Conservation (phyloP, 352 stramenopile species). For the Globisporangium parvum region DNA sequence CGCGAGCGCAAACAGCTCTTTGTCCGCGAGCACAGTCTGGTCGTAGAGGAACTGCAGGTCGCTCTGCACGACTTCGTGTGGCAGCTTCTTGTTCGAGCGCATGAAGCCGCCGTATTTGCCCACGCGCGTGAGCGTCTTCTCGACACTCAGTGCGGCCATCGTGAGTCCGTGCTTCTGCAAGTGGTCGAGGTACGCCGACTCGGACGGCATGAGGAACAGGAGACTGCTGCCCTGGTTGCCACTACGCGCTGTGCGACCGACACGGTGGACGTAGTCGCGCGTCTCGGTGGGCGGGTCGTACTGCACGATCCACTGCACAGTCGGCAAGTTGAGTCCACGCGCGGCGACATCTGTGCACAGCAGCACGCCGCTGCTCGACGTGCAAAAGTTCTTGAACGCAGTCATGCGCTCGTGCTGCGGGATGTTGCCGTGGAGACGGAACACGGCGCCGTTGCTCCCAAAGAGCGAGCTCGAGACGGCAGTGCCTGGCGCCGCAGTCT, state of each 20-base stretch:
- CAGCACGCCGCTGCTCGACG: constrained; percentile 87
- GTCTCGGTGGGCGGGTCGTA: constrained; percentile 98
- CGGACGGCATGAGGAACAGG: constrained; percentile 96
- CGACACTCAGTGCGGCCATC: constrained; percentile 79
- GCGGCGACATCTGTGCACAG: constrained; percentile 98
- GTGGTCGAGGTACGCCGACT: constrained; percentile 93
- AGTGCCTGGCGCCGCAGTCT: constrained; percentile 54
- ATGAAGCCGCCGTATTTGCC: constrained; percentile 50
- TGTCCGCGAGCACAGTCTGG: constrained; percentile 76
- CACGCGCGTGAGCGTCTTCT: constrained; percentile 76
- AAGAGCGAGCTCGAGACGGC: constrained; percentile 46
- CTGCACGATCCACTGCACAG: constrained; percentile 96
- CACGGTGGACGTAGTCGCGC: constrained; percentile 98
- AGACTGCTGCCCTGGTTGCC: constrained; percentile 96
- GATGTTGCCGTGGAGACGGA: constrained; percentile 94
- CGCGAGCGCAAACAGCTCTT: constrained; percentile 76
- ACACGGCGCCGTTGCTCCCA: constrained; percentile 51
- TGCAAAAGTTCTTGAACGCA: constrained; percentile 93
- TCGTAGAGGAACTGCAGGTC: constrained; percentile 83
- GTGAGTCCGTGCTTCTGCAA: constrained; percentile 80
- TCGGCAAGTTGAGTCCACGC: constrained; percentile 96
- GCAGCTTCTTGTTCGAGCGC: constrained; percentile 68
- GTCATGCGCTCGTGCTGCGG: constrained; percentile 95
- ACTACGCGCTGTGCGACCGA: constrained; percentile 97
- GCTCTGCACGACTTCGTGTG: constrained; percentile 74